Percentiles rank a stretch among this genome's conserved stretches.
phyloP scores from a whole-genome alignment of 78 protist species.

The Speleostelium caveatum region DNA sequence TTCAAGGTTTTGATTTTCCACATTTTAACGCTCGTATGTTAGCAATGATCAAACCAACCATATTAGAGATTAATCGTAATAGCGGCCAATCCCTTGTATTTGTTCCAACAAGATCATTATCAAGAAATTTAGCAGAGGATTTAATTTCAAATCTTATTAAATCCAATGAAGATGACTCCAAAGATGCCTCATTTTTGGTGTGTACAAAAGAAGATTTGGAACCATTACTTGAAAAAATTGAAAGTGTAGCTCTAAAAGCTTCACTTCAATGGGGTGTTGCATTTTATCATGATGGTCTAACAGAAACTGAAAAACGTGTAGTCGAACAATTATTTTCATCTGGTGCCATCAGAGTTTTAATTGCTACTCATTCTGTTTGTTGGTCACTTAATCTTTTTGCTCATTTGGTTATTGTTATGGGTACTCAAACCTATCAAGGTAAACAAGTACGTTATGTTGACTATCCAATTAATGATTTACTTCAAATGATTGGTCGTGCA shows the following conservation, averaged over 20 bases:
- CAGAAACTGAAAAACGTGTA: slow-evolving; percentile 56
- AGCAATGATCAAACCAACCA: slow-evolving; percentile 94
- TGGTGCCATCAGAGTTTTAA: slow-evolving; percentile 89
- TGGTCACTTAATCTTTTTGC: slow-evolving; percentile 95
- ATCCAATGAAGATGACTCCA: slow-evolving; percentile 69
- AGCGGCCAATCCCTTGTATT: slow-evolving; percentile 90
- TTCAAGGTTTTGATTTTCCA: slow-evolving; percentile 91
- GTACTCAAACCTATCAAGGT: slow-evolving; percentile 89
- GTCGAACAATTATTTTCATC: slow-evolving; percentile 91
- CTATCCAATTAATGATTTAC: slow-evolving; percentile 93
- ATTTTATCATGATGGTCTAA: slow-evolving; percentile 89
- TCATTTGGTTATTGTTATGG: slow-evolving; percentile 81
- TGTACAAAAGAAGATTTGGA: slow-evolving; percentile 35
- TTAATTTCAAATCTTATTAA: slow-evolving; percentile 82
- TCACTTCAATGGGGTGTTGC: slow-evolving; percentile 88
- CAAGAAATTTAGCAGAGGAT: slow-evolving; percentile 84
- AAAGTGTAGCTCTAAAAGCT: slow-evolving; percentile 79
- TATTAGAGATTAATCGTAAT: slow-evolving; percentile 74
- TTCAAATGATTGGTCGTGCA: slow-evolving; percentile 98
- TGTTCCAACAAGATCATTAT: slow-evolving; percentile 89
- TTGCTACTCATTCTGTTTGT: slow-evolving; percentile 98
- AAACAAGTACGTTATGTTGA: slow-evolving; percentile 88
- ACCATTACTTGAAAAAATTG: slow-evolving; percentile 10
- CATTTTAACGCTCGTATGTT: slow-evolving; percentile 86
- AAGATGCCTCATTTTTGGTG: slow-evolving; percentile 1